phyloP scores from a whole-genome alignment of 1,139 yeast genomes.

The Sugiyamaella castrensis region DNA sequence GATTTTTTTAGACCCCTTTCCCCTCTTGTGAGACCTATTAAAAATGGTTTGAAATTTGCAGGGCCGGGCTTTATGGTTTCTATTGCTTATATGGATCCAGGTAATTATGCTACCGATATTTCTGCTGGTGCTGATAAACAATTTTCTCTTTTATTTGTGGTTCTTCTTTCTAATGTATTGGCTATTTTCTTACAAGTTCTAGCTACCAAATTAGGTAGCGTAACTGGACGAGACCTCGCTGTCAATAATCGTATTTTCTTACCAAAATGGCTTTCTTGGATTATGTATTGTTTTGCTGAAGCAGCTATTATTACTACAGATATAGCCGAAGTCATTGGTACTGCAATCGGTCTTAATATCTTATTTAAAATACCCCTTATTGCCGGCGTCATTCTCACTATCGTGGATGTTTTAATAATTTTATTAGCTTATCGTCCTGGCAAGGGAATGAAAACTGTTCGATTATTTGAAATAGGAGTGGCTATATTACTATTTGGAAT shows the following conservation, averaged over 20 bases:
- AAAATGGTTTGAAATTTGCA: constrained; percentile 56
- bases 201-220: constrained; percentile 74
- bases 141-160: constrained; percentile 62
- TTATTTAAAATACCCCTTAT: constrained; percentile 66
- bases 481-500: constrained; percentile 66
- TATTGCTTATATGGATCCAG: constrained; percentile 84
- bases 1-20: no score
- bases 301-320: constrained; percentile 81
- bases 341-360: constrained; percentile 79
- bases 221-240: constrained; percentile 75
- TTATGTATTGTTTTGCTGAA: constrained; percentile 68
- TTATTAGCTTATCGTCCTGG: constrained; percentile 74
- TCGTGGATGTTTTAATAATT: constrained; percentile 69
- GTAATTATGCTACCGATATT: constrained; percentile 78
- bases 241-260: constrained; percentile 61
- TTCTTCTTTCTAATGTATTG: constrained; percentile 62
- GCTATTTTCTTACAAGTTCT: constrained; percentile 73
- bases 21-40: not conserved
- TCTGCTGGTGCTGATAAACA: constrained; percentile 71
- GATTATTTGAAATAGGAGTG: constrained; percentile 63
- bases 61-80: constrained; percentile 78
- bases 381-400: constrained; percentile 73
- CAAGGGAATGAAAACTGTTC: constrained; percentile 59
- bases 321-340: constrained; percentile 82
- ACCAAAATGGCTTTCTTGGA: constrained; percentile 57